Evolutionary conservation across 352 stramenopile species (phyloP), one percentile per base, ranked within the genome.

Genomic region (Sclerospora graminicola): DNA sequence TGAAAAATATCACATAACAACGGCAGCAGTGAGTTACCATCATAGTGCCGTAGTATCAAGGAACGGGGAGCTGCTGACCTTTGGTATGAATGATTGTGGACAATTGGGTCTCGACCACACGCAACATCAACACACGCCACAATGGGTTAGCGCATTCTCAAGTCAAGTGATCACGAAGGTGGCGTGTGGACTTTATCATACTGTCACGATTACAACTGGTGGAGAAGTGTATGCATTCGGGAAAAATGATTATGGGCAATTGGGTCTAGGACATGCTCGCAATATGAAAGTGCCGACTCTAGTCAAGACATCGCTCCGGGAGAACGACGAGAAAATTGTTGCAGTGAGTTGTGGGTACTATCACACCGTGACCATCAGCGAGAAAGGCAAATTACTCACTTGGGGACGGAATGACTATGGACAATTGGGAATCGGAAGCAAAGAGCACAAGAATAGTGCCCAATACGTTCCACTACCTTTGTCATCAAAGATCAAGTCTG

Each of bases 1-100:
- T n/a, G 79, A 93, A 44, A 90, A 89, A 40, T 89, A 89, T 28
- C 55, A 76, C 19, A 80, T 89, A 26, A 71, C 69, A n/a, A 66
- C 53, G 8, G 79, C 76, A 2, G 76, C 78, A 2, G 76, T 93
- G 31, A 93, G 79, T 36, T 93, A 93, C 34, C 82, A 93, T 34
- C 82, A 93, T 56, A 93, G 82, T 36, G 82, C 79, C 5, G 73
- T 91, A 2, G 61, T 93, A 6, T 81, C 79, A 2, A 89, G 60
- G 32, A 63, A 69, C 5, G 82, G 79, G 8, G 82, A 90, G 48
- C 24, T 93, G 13, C 59, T 93, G 5, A 89, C 63, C 41, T 93
- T 93, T 55, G 82, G 82, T 8, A 93, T 93, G 82, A 93, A 93
- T 29, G 82, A 93, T 40, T 89, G 79, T 45, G 82, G 82, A 0